Base-by-base conservation (phyloP, 257 asterid genomes). In the Ophiorrhiza pumila region DNA sequence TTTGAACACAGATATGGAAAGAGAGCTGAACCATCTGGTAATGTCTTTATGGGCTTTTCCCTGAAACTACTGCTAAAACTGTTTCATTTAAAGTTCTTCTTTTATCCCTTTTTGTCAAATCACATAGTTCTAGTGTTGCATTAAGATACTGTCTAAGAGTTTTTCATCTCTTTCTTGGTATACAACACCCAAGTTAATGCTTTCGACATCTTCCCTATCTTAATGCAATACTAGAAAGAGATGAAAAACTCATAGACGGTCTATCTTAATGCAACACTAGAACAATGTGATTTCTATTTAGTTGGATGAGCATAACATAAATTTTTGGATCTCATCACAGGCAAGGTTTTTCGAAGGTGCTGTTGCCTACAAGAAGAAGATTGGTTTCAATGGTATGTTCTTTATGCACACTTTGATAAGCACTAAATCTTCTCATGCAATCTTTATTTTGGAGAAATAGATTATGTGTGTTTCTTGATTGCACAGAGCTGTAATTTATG, bases 1-100 rank as follows among this genome's bases (percentile, higher is more conserved):
- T 73, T 73, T 95, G 81, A 95, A 95, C 87, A 92, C 99, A 14
- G 96, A 95, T 78, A 92, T 95, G 99, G 98, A 92, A 80, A 86
- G 88, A 71, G 99, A 95, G 81, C 96, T 95, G 45, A 69, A 92
- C 78, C 99, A 95, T 76, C 70, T 95, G 98, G 99, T 95, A 79
- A 74, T 79, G 50, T 77, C 22, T 25, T 68, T 35, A 5, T 49
- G 12, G 35, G 27, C 50, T 14, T 53, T 59, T 61, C 20, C 27
- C 0, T 11, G 10, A 49, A 35, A 65, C 65, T 69, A 34, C 67
- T 20, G 10, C 7, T 69, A 10, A 35, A 71, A 27, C 12, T 20
- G n/a, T 13, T 4, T 49, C 10, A 27, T 15, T 13, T 23, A 3
- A 4, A 23, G 6, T 2, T 58, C 14, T 43, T 29, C 35, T 20